Conservation (phyloP, 2,329 filamentous ascomycete species). For the Fusarium lateritium region DNA sequence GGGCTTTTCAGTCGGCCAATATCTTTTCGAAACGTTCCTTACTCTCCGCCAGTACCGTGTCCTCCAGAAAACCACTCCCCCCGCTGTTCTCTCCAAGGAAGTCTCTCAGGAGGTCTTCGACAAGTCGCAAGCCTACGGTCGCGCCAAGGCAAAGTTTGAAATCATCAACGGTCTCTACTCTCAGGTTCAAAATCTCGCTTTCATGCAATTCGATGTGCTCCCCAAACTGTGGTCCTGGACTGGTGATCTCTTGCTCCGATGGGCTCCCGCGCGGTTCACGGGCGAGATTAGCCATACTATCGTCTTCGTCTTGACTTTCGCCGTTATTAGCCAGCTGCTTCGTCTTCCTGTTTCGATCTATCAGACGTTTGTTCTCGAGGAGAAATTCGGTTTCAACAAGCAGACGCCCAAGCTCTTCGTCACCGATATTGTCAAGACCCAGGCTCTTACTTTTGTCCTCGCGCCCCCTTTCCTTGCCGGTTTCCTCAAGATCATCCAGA, state of each 20-base stretch:
- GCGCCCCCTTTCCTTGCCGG: slow-evolving; percentile 91
- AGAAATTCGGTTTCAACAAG: slow-evolving; percentile 99
- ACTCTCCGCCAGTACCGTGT: slow-evolving; percentile 92
- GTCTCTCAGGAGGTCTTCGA: slow-evolving; percentile 92
- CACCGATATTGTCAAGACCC: slow-evolving; percentile 91
- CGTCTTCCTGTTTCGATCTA: slow-evolving; percentile 89
- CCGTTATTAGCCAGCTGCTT: slow-evolving; percentile 83
- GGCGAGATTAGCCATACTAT: slow-evolving; percentile 96
- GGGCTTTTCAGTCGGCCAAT: slow-evolving; percentile 93
- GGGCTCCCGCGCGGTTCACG: slow-evolving; percentile 82
- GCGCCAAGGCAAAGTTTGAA: slow-evolving; percentile 93
- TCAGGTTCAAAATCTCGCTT: slow-evolving; percentile 88
- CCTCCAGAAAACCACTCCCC: slow-evolving; percentile 82
- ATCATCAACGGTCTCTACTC: slow-evolving; percentile 86
- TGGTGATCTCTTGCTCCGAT: slow-evolving; percentile 80
- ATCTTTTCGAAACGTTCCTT: slow-evolving; percentile 89
- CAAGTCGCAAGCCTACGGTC: slow-evolving; percentile 95
- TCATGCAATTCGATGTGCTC: slow-evolving; percentile 92
- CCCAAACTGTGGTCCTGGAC: slow-evolving; percentile 91
- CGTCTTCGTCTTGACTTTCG: slow-evolving; percentile 90
- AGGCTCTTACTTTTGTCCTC: slow-evolving; percentile 83
- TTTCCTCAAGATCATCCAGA: slow-evolving; percentile 94
- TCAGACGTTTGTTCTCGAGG: slow-evolving; percentile 95
- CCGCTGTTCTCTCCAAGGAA: slow-evolving; percentile 89
- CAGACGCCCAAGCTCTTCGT: slow-evolving; percentile 91